A percentile compares a stretch with the other conserved stretches of the same genome.
Conservation (phyloP, 164 flowering plant genomes). For the Stephania cephalantha region DNA sequence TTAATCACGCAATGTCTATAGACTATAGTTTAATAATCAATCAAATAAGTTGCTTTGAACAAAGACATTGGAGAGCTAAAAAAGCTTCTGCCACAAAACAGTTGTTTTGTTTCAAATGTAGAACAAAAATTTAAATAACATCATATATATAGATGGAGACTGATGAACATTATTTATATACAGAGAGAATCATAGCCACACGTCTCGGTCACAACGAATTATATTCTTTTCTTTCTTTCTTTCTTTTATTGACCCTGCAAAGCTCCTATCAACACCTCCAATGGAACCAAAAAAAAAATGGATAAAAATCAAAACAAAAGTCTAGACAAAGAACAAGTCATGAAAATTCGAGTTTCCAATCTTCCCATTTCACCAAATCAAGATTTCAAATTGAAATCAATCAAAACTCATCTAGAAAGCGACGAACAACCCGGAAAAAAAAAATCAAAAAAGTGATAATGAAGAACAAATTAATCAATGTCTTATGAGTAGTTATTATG, state of each 20-base stretch:
- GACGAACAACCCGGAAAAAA: neutral
- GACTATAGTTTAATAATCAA: too few species aligned
- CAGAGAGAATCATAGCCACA: constrained; percentile 11
- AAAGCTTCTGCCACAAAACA: neutral
- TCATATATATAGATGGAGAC: neutral
- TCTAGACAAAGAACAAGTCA: neutral
- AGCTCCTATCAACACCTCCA: constrained; percentile 12
- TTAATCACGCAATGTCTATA: too few species aligned
- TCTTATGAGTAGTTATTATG: neutral
- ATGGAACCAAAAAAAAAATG: neutral
- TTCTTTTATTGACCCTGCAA: constrained; percentile 19
- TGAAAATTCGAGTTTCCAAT: neutral
- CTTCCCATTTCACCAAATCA: constrained; percentile 4
- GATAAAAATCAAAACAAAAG: neutral
- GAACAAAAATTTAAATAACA: neutral
- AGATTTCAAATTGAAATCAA: neutral
- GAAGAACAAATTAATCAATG: neutral
- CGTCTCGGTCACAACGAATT: constrained; percentile 27
- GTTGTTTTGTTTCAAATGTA: neutral
- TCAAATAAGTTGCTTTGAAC: neutral
- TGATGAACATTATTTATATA: neutral
- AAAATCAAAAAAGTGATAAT: too few species aligned
- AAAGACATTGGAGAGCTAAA: neutral
- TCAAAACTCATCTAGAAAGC: neutral
- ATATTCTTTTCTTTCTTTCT: constrained; percentile 9